Conservation (phyloP, 2,329 filamentous ascomycete species). For the Claviceps cyperi region DNA sequence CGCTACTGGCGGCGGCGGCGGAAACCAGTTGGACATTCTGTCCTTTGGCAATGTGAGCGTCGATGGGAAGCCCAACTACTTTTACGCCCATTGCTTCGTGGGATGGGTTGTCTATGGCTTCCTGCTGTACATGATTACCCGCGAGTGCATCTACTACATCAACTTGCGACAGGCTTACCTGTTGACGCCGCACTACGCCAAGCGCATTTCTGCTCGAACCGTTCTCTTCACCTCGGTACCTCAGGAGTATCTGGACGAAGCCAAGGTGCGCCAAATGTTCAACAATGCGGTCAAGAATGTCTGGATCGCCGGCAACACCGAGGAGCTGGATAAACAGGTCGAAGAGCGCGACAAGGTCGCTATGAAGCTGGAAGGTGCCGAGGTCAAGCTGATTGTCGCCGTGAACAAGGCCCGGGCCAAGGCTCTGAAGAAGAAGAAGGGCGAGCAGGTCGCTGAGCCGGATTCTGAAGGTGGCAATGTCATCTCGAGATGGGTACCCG, state of each 20-base stretch:
- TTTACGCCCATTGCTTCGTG: conserved; percentile 69
- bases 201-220: conserved; percentile 75
- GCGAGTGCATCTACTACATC: conserved; percentile 86
- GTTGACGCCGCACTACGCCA: conserved; percentile 69
- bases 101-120: conserved; percentile 79
- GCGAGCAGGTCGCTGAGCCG: conserved; percentile 24
- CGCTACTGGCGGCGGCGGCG: conserved; percentile 56
- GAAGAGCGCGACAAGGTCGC: conserved; percentile 61
- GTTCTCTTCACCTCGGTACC: conserved; percentile 89
- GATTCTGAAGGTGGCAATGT: conserved; percentile 51
- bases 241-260: conserved; percentile 56
- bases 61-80: conserved; percentile 43
- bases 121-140: conserved; percentile 75
- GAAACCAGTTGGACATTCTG: conserved; percentile 44
- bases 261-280: conserved; percentile 61
- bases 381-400: conserved; percentile 65
- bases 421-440: conserved; percentile 22
- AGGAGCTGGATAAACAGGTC: conserved; percentile 62
- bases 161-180: conserved; percentile 88
- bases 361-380: conserved; percentile 67
- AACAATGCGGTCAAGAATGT: conserved; percentile 65
- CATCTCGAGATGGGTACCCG: conserved; percentile 51
- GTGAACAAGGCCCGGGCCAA: conserved; percentile 24
- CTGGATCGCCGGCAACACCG: conserved; percentile 67
- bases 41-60: conserved; percentile 29